Evolutionary conservation across 176 grass and related monocot genomes (phyloP).

Genomic region (Oryza rufipogon): DNA sequence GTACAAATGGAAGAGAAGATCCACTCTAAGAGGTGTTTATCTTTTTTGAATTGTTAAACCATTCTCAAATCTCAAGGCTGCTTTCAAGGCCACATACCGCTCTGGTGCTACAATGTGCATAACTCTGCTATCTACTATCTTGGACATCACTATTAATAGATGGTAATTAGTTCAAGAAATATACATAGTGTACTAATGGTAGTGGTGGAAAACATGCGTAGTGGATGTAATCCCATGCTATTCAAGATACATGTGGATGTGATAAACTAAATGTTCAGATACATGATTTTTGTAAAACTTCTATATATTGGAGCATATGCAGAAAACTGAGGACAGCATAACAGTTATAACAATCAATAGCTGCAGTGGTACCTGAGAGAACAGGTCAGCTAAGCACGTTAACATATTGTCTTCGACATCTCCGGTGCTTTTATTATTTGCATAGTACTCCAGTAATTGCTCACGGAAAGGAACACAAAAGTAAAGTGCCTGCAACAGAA

Average conservation of each 20-base stretch:
- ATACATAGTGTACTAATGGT: not conserved
- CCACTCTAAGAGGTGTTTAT: conserved; percentile 5
- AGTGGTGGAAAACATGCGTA: not conserved
- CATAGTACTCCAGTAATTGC: conserved; percentile 95
- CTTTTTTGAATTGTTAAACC: not conserved
- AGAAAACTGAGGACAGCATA: not conserved
- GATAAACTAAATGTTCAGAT: not conserved
- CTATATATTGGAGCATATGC: not conserved
- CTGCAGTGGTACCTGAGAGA: conserved; percentile 73
- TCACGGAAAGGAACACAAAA: conserved; percentile 88
- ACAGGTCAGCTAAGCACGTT: conserved; percentile 92
- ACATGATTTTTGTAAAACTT: conserved; percentile 1
- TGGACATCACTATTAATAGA: not conserved
- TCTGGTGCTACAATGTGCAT: not conserved
- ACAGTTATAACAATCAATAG: conserved; percentile 15
- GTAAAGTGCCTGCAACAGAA: conserved; percentile 65
- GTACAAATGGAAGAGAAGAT: conserved; percentile 4
- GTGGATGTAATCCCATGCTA: not conserved
- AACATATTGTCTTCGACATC: conserved; percentile 90
- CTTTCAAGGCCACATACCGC: not conserved
- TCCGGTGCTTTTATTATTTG: conserved; percentile 58
- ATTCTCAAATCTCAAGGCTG: not conserved
- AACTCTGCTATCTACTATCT: not conserved
- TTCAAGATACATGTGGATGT: not conserved
- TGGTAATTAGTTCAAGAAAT: not conserved